These are phyloP conservation scores for Backusella circina DNA, from an alignment of 192 early-diverging fungal genomes.

Conservation along the genomic window DNA sequence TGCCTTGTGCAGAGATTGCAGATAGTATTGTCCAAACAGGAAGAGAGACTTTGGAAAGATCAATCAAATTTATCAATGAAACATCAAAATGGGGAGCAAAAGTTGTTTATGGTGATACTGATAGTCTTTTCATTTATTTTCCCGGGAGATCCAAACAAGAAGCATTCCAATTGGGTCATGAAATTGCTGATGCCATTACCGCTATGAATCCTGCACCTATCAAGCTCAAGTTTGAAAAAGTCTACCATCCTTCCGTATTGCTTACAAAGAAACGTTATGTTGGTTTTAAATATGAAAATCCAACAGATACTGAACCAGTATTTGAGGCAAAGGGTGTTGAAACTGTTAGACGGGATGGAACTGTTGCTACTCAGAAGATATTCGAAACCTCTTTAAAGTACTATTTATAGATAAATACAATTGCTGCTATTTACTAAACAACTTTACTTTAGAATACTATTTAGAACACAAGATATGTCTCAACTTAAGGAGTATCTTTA, in stretches of 20 bases:
- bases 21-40: conserved; percentile 90
- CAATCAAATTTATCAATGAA: conserved; percentile 64
- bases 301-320: conserved; percentile 58
- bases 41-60: conserved; percentile 75
- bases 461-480: conserved; percentile 77
- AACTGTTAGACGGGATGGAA: conserved; percentile 88
- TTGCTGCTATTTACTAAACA: background rate
- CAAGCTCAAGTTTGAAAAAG: conserved; percentile 94
- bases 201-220: conserved; percentile 73
- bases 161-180: conserved; percentile 80
- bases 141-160: conserved; percentile 62
- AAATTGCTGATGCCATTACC: conserved; percentile 78
- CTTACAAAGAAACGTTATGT: conserved; percentile 94
- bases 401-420: conserved; percentile 6
- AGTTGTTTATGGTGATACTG: conserved; percentile 95
- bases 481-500: conserved; percentile 72
- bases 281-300: conserved; percentile 76
- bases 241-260: conserved; percentile 86
- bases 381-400: conserved; percentile 74
- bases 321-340: conserved; percentile 98
- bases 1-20: conserved; percentile 88
- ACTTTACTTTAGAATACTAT: conserved; percentile 56
- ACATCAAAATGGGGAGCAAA: conserved; percentile 63
- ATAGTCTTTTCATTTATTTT: conserved; percentile 82
- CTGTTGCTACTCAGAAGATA: conserved; percentile 71